Percentiles rank a stretch among this genome's conserved stretches.
phyloP scores from a whole-genome alignment of 108 stramenopile genomes.

The Hondaea fermentalgiana region DNA sequence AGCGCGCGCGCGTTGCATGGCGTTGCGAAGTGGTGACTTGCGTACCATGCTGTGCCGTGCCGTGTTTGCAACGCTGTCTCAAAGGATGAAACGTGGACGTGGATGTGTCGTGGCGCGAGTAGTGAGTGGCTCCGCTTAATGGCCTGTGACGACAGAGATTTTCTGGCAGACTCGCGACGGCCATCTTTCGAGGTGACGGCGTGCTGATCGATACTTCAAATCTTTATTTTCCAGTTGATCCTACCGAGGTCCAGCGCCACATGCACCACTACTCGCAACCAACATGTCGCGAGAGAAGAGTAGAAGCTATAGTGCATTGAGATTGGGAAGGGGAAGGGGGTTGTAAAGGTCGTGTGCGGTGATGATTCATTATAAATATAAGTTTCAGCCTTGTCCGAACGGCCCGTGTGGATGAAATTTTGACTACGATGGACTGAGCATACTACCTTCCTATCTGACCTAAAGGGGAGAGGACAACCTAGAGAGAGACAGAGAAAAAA shows the following conservation, averaged over 20 bases:
- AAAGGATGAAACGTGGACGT: too few species aligned
- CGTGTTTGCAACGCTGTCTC: too few species aligned
- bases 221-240: neutral
- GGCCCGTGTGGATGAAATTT: neutral
- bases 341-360: neutral
- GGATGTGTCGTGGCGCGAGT: too few species aligned
- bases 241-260: neutral
- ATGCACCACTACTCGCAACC: neutral
- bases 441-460: neutral
- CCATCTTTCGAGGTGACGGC: neutral
- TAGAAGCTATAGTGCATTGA: too few species aligned
- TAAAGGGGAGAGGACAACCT: too few species aligned
- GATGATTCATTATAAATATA: neutral
- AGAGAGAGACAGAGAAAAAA: too few species aligned
- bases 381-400: conserved; percentile 5
- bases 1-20: too few species aligned
- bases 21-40: too few species aligned
- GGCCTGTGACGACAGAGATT: neutral
- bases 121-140: too few species aligned
- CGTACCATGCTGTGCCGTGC: too few species aligned
- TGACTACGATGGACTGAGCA: conserved; percentile 9
- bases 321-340: neutral
- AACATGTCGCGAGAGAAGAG: too few species aligned
- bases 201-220: neutral
- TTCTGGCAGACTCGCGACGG: neutral